phyloP scores from a whole-genome alignment of 2,329 filamentous ascomycete species.

The Pestalotiopsis sp. region DNA sequence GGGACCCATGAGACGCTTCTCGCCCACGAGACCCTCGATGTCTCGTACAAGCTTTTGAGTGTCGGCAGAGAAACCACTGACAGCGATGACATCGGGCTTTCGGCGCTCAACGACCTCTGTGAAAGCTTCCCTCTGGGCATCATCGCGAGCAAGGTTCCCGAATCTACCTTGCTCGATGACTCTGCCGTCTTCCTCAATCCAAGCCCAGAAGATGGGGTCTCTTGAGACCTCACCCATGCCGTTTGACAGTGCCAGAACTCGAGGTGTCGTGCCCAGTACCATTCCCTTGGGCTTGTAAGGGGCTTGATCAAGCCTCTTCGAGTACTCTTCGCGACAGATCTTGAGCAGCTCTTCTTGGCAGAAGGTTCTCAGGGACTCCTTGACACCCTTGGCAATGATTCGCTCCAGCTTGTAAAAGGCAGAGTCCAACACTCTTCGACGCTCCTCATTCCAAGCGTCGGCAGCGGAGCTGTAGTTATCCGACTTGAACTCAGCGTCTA shows the following conservation, averaged over 20 bases:
- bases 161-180: slow-evolving; percentile 90
- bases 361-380: slow-evolving; percentile 89
- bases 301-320: slow-evolving; percentile 88
- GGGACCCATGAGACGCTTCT: slow-evolving; percentile 76
- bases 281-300: slow-evolving; percentile 95
- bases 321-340: slow-evolving; percentile 85
- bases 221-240: slow-evolving; percentile 74
- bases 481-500: slow-evolving; percentile 85
- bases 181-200: slow-evolving; percentile 89
- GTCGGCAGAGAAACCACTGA: slow-evolving; percentile 88
- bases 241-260: slow-evolving; percentile 85
- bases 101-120: slow-evolving; percentile 78
- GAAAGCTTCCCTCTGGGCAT: slow-evolving; percentile 68
- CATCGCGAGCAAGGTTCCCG: slow-evolving; percentile 74
- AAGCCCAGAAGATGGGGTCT: slow-evolving; percentile 88
- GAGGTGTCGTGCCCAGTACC: slow-evolving; percentile 83
- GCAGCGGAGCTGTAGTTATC: slow-evolving; percentile 95
- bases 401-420: slow-evolving; percentile 82
- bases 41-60: slow-evolving; percentile 83
- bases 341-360: slow-evolving; percentile 93
- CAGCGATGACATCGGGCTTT: slow-evolving; percentile 85
- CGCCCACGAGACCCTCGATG: slow-evolving; percentile 75
- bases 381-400: slow-evolving; percentile 87
- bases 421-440: slow-evolving; percentile 80
- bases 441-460: slow-evolving; percentile 91